Evolutionary conservation across 257 asterid species (phyloP).

Genomic region (Apocynum venetum): DNA sequence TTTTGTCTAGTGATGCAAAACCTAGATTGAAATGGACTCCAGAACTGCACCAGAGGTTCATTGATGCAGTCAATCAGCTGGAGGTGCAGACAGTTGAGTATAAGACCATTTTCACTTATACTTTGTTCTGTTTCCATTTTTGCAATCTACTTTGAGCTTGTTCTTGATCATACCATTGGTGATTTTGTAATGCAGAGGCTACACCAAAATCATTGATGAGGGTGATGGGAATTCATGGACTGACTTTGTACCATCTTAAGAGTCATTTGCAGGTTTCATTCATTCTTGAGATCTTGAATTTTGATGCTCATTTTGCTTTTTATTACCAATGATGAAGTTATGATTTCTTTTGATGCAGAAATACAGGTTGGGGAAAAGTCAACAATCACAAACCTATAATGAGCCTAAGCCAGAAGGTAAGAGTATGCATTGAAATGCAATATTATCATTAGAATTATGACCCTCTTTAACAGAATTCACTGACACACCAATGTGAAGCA

Average conservation of each 20-base stretch:
- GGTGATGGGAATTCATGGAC: slow-evolving; percentile 80
- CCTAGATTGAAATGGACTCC: slow-evolving; percentile 93
- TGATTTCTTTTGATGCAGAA: slow-evolving; percentile 50
- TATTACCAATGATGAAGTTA: slow-evolving; percentile 9
- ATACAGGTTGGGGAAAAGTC: slow-evolving; percentile 74
- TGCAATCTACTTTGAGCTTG: neutral
- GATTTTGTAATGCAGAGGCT: slow-evolving; percentile 62
- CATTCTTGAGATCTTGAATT: neutral
- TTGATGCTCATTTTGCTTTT: neutral
- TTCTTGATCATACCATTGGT: neutral
- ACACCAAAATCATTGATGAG: slow-evolving; percentile 96
- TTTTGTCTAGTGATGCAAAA: slow-evolving; percentile 80
- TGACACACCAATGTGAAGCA: slow-evolving; percentile 25
- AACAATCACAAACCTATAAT: slow-evolving; percentile 38
- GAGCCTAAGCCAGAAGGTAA: slow-evolving; percentile 50
- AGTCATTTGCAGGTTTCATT: slow-evolving; percentile 81
- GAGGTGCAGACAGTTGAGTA: slow-evolving; percentile 84
- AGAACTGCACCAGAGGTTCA: slow-evolving; percentile 67
- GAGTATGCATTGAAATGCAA: slow-evolving; percentile 7
- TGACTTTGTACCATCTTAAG: slow-evolving; percentile 91
- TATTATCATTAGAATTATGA: neutral
- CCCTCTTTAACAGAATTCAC: slow-evolving; percentile 1
- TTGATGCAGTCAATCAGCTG: slow-evolving; percentile 66
- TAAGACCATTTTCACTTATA: neutral
- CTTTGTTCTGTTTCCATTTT: neutral